Base-by-base conservation (phyloP, 2,329 filamentous ascomycete genomes). In the Tolypocladium inflatum region DNA sequence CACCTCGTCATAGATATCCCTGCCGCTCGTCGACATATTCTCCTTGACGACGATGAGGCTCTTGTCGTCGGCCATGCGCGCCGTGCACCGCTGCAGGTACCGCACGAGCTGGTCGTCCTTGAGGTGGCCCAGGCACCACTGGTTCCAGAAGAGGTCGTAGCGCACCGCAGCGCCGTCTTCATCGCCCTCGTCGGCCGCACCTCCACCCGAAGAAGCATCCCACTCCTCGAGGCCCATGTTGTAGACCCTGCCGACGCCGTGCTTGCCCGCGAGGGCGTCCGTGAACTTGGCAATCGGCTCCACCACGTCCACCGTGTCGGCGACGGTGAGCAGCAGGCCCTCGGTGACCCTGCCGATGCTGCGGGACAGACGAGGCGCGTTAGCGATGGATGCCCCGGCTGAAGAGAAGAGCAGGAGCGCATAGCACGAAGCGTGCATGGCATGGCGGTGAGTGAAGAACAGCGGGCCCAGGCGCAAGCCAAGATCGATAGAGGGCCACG, bases 241-340 rank as follows among this genome's bases (percentile, higher is more conserved):
- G 73, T 83, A 86, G 41, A 93, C 79, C 42, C 78, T 73, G 5
- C 79, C 74, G 37, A 83, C 74, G 10, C 86, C 87, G 2, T 83
- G 69, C 55, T 78, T 78, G 3, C 76, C 79, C 11, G 72, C 67
- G 10, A 93, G 74, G 53, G 80, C 76, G 35, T 80, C 78, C 1
- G 89, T 90, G 72, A 96, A 94, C 70, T 90, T 90, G 66, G 80
- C 77, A 38, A 94, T 83, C 0, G 91, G 91, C 76, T 96, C 91
- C 52, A 96, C 84, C 39, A 93, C 80, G 70, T 95, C 91, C 19
- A 94, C 85, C 4, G 77, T 74, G 30, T 81, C 74, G 42, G 86
- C 85, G 11, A 91, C 76, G 42, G 83, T 77, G 54, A 85, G 73
- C 43, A 96, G 76, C 17, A 96, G 78, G 0, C 87, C 88, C 59